phyloP scores from a whole-genome alignment of 371 early-diverging fungal species.

The Mortierella sp. region DNA sequence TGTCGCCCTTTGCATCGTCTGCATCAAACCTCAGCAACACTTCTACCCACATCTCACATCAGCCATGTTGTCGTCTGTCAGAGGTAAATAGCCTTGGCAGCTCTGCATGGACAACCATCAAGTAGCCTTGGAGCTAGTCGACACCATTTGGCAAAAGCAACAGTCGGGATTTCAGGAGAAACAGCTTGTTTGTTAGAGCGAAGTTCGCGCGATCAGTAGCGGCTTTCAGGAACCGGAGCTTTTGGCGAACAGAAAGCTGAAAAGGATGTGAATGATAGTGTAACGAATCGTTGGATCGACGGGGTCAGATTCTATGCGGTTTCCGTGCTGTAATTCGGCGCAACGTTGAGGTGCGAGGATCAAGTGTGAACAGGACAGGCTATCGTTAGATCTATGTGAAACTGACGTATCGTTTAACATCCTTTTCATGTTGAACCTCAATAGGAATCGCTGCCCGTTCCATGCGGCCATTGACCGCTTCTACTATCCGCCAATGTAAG shows the following conservation, averaged over 20 bases:
- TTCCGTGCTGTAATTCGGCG: neutral
- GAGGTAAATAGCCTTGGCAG: constrained; percentile 23
- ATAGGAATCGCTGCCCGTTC: constrained; percentile 47
- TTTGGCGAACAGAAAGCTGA: neutral
- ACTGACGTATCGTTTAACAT: neutral
- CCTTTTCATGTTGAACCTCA: neutral
- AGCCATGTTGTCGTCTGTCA: constrained; percentile 29
- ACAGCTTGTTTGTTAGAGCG: neutral
- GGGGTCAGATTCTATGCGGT: neutral
- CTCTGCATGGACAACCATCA: neutral
- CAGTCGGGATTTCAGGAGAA: neutral
- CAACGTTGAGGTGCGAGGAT: neutral
- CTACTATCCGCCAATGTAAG: constrained; percentile 46
- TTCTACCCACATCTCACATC: neutral
- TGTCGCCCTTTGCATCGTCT: neutral
- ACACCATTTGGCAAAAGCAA: neutral
- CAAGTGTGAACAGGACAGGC: neutral
- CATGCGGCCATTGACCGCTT: constrained; percentile 31
- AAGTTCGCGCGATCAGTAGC: neutral
- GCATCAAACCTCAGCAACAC: constrained; percentile 6
- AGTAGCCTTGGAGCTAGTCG: neutral
- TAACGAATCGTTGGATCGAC: neutral
- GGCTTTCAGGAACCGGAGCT: neutral
- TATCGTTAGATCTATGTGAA: neutral
- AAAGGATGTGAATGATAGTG: neutral